These are phyloP conservation scores for Yarrowia sp. DNA, from an alignment of 805 yeast genomes.

Conservation along the genomic window DNA sequence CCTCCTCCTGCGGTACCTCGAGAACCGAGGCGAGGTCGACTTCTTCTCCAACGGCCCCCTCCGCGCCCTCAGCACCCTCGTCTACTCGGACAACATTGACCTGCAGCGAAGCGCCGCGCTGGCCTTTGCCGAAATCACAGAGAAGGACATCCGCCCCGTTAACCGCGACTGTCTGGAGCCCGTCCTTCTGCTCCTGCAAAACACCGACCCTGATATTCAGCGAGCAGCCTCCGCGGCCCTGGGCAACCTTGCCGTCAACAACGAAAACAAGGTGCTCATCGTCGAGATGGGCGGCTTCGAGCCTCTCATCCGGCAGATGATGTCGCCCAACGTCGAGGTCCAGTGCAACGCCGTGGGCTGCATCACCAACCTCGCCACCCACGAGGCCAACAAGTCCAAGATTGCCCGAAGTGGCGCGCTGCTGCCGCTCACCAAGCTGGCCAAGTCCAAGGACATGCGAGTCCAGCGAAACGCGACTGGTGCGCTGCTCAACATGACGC, in stretches of 20 bases:
- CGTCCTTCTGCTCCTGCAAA: slow-evolving; percentile 78
- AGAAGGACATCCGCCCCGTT: slow-evolving; percentile 89
- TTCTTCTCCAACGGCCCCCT: slow-evolving; percentile 80
- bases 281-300: slow-evolving; percentile 98
- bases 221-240: slow-evolving; percentile 98
- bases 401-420: slow-evolving; percentile 96
- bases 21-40: slow-evolving; percentile 84
- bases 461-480: slow-evolving; percentile 99
- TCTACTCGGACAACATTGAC: slow-evolving; percentile 91
- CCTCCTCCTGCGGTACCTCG: slow-evolving; percentile 81
- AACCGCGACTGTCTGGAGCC: slow-evolving; percentile 92
- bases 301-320: slow-evolving; percentile 95
- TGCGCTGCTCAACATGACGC: slow-evolving; percentile 96
- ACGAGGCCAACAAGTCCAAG: slow-evolving; percentile 92
- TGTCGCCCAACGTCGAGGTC: slow-evolving; percentile 93
- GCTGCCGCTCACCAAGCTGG: slow-evolving; percentile 89
- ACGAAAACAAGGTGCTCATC: slow-evolving; percentile 86
- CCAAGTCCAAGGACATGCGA: slow-evolving; percentile 89
- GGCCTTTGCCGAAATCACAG: slow-evolving; percentile 98
- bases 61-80: slow-evolving; percentile 85
- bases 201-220: slow-evolving; percentile 90
- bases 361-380: slow-evolving; percentile 95
- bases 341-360: slow-evolving; percentile 99
- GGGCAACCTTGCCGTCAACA: slow-evolving; percentile 97
- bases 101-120: slow-evolving; percentile 95